Base-by-base conservation (phyloP, 495 filamentous ascomycete genomes). In the Penicillium steckii region DNA sequence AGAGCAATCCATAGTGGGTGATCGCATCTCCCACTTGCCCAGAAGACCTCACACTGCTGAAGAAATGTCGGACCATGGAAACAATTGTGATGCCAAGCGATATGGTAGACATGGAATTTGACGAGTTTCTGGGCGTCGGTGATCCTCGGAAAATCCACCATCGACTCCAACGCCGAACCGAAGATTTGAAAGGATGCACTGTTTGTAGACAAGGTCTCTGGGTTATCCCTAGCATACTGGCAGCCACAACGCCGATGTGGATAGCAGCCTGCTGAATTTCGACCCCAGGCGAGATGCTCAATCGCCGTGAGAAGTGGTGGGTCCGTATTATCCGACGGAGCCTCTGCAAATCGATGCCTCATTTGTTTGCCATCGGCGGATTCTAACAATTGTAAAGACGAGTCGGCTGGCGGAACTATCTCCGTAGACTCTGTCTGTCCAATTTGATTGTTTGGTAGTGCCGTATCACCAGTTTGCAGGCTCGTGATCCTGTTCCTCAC, bases 271-370 rank as follows among this genome's bases (percentile, higher is more conserved):
- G 61, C 64, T 1, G 64, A 62, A 29, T 67, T 67, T 41, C 66
- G 54, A 12, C 64, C 66, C 66, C 64, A 69, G 6, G 64, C 66
- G 25, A 69, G 61, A 51, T 69, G 66, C 53, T 69, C 66, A 18
- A 69, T 65, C 8, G 66, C 66, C 0, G 66, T 69, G 8, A 63
- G 48, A 17, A 67, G 53, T 6, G 66, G 66, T 12, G 59, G 53
- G 21, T 67, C 59, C 19, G 46, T 51, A 24, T 46, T 55, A 13
- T 64, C 54, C 12, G 47, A 37, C 3, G 58, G 32, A 13, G 33
- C 41, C 8, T 66, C 60, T 9, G 40, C 44, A 26, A 61, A 43
- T 24, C 10, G 48, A 42, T 30, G 33, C 5, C 15, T 42, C 2
- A 47, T 25, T 24, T 30, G 30, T 35, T 51, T 50, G 24, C 48